Percentiles rank a stretch among this genome's conserved stretches.
Evolutionary conservation across 2,329 filamentous ascomycete species (phyloP).

Genomic region (Calonectria pteridis): DNA sequence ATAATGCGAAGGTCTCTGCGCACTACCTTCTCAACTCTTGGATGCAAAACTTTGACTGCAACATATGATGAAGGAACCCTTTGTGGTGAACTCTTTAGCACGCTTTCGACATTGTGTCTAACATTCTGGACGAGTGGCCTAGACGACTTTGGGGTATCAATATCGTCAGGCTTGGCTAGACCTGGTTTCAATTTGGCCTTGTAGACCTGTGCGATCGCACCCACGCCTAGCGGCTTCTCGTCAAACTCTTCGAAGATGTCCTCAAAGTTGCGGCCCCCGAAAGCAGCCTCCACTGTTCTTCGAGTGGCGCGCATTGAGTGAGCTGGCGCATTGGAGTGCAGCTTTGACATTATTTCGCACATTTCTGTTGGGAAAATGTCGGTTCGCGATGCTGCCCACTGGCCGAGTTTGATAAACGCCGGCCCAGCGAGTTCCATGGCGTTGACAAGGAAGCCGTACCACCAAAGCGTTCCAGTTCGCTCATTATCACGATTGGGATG

Average conservation of each 20-base stretch:
- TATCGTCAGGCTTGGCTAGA: slow-evolving; percentile 73
- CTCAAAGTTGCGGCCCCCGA: slow-evolving; percentile 82
- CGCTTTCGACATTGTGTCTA: slow-evolving; percentile 83
- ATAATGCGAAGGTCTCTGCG: slow-evolving; percentile 94
- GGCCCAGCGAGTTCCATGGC: slow-evolving; percentile 95
- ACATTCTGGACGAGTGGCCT: slow-evolving; percentile 75
- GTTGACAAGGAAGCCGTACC: slow-evolving; percentile 89
- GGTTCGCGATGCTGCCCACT: slow-evolving; percentile 97
- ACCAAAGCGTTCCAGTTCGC: slow-evolving; percentile 87
- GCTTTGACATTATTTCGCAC: slow-evolving; percentile 92
- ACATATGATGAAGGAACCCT: slow-evolving; percentile 92
- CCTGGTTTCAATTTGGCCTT: slow-evolving; percentile 90
- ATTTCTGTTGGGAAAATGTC: slow-evolving; percentile 96
- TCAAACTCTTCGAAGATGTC: slow-evolving; percentile 98
- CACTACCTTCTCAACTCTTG: slow-evolving; percentile 88
- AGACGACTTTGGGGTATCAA: slow-evolving; percentile 60
- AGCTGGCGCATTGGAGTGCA: slow-evolving; percentile 94
- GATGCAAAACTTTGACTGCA: slow-evolving; percentile 95
- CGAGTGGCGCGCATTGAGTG: slow-evolving; percentile 88
- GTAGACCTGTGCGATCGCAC: slow-evolving; percentile 98
- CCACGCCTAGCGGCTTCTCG: slow-evolving; percentile 88
- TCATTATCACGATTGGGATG: slow-evolving; percentile 77
- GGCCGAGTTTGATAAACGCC: slow-evolving; percentile 98
- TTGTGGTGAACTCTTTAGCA: slow-evolving; percentile 88
- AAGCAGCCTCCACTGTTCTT: slow-evolving; percentile 82